phyloP scores from a whole-genome alignment of 2,329 filamentous ascomycete species.

The Trichothecium roseum region DNA sequence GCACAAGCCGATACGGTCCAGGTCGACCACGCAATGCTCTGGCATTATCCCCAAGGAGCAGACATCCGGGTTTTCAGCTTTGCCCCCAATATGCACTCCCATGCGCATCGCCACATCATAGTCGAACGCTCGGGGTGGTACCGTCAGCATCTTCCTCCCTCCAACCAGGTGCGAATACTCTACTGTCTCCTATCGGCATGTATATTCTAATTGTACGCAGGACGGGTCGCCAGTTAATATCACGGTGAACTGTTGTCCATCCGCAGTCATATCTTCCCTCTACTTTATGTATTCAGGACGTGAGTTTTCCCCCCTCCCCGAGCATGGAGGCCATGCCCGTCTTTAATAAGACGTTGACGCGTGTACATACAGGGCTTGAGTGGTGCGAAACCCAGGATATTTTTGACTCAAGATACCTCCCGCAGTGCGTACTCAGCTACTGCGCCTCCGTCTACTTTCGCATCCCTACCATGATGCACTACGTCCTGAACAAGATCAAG shows the following conservation, averaged over 20 bases:
- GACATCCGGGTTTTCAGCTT: no score
- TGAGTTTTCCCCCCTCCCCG: constrained; percentile 14
- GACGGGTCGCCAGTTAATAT: constrained; percentile 16
- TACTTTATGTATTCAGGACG: constrained; percentile 24
- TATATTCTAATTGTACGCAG: constrained; percentile 10
- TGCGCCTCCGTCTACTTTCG: constrained; percentile 17
- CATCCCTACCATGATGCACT: constrained; percentile 14
- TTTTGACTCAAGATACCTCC: constrained; percentile 17
- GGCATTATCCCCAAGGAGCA: no score
- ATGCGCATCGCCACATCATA: constrained; percentile 23
- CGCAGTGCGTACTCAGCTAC: constrained; percentile 22
- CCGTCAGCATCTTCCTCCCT: constrained; percentile 18
- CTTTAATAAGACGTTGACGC: not conserved
- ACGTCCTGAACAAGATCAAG: constrained; percentile 16
- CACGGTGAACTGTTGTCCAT: constrained; percentile 11
- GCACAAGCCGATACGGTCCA: no score
- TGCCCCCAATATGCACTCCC: no score
- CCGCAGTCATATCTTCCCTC: constrained; percentile 18
- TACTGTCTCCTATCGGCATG: not conserved
- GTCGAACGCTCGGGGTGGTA: constrained; percentile 21
- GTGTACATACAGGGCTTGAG: constrained; percentile 13
- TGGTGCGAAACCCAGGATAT: constrained; percentile 13
- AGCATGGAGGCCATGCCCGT: not conserved
- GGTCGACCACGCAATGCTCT: no score
- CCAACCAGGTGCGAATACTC: constrained; percentile 12